Evolutionary conservation across 176 grass and related monocot species (phyloP), one percentile per base, ranked within the genome.

Genomic region (Lolium perenne): DNA sequence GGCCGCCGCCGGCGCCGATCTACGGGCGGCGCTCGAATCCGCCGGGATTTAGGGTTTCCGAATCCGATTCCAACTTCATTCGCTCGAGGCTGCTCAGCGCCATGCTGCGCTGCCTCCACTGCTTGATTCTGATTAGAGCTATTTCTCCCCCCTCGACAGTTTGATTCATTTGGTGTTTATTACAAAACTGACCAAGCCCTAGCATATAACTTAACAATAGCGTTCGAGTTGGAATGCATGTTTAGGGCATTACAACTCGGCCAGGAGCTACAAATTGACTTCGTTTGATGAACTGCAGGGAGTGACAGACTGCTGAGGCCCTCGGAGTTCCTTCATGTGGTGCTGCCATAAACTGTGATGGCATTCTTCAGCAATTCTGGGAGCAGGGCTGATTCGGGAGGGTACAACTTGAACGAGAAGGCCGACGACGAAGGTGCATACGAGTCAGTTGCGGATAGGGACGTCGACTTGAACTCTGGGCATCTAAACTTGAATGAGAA

Each of bases 301-400:
- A 81, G 71, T 50, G 78, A 51, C 54, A 93, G n/a, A 68, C 56
- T 84, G 51, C 86, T 62, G 56, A 91, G 74, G 80, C 69, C 83
- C 74, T 58, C 65, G 82, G 46, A 73, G 63, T 46, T 74, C 59
- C 79, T 90, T 66, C 83, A 84, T 92, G 76, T 40, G 60, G 74
- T 29, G 59, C 61, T 77, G 87, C 0, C 75, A 90, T 91, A 74
- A 89, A 43, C 15, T 88, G 68, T 81, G 57, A 98, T 98, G 97
- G 94, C 97, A 78, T 98, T 96, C 90, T 98, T 95, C 85, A 92
- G 94, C 75, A 95, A 94, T 71, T 98, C 86, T 38, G 92, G 88
- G 50, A 92, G 75, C 92, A 90, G 81, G 59, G 91, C 93, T 76
- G 90, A 92, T 62, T 94, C 92, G 1, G 86, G 86, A 54, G 90